Evolutionary conservation across 2,329 filamentous ascomycete genomes (phyloP).

Genomic region (Trichophyton rubrum): DNA sequence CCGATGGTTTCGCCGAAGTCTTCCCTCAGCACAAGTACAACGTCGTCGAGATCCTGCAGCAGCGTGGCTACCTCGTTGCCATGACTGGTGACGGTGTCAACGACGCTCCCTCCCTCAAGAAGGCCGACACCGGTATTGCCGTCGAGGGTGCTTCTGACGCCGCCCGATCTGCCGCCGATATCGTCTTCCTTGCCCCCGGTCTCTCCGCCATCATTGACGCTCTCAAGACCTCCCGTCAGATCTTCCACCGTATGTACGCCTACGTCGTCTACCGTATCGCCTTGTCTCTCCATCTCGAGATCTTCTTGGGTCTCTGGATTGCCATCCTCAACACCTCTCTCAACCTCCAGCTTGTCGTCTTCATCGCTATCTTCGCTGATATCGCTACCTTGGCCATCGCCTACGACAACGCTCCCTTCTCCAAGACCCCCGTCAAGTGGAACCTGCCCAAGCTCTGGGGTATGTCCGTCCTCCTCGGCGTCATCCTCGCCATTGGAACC

Average conservation of each 20-base stretch:
- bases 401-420: constrained; percentile 85
- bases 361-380: constrained; percentile 90
- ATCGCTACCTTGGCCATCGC: constrained; percentile 85
- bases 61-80: constrained; percentile 84
- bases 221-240: constrained; percentile 83
- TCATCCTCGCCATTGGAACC: constrained; percentile 68
- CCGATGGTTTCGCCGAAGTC: constrained; percentile 87
- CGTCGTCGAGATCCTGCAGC: constrained; percentile 84
- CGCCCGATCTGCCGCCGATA: constrained; percentile 81
- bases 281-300: constrained; percentile 77
- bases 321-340: constrained; percentile 72
- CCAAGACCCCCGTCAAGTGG: constrained; percentile 81
- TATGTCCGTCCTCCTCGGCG: constrained; percentile 72
- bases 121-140: constrained; percentile 91
- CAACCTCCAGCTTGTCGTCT: constrained; percentile 78
- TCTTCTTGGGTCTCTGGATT: constrained; percentile 86
- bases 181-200: constrained; percentile 84
- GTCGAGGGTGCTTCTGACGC: constrained; percentile 87
- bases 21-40: constrained; percentile 95
- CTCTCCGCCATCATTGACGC: constrained; percentile 87
- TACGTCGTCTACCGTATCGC: constrained; percentile 95
- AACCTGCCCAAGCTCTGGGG: constrained; percentile 90
- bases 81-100: constrained; percentile 97
- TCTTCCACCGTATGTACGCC: constrained; percentile 94
- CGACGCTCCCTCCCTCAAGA: constrained; percentile 83